phyloP scores from a whole-genome alignment of 495 filamentous ascomycete genomes.

The Penicillium paxilli region DNA sequence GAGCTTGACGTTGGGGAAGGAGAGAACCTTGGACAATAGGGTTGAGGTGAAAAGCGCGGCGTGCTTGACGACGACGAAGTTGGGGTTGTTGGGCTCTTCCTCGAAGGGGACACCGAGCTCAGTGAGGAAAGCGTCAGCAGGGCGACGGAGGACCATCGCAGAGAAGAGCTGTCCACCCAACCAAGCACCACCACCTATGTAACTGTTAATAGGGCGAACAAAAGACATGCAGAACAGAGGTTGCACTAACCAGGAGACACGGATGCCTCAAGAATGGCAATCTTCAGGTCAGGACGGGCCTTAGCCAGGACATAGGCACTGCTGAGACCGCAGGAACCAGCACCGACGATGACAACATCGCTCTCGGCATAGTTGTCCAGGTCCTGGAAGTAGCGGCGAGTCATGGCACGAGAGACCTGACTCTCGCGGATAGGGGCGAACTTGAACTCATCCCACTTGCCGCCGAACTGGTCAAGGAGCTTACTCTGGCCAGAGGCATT shows the following conservation, averaged over 20 bases:
- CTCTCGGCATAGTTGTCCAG: constrained; percentile 86
- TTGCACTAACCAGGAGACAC: constrained; percentile 65
- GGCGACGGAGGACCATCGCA: constrained; percentile 92
- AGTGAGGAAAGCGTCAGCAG: constrained; percentile 77
- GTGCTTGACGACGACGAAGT: constrained; percentile 90
- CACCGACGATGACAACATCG: constrained; percentile 89
- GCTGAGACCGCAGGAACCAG: constrained; percentile 82
- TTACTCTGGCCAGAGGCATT: constrained; percentile 45
- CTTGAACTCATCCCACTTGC: constrained; percentile 75
- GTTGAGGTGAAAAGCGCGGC: constrained; percentile 89
- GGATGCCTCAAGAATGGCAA: constrained; percentile 84
- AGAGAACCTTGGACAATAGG: constrained; percentile 73
- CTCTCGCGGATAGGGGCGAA: constrained; percentile 87
- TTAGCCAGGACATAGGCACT: constrained; percentile 82
- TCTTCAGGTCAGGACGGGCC: constrained; percentile 84
- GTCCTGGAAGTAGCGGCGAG: constrained; percentile 85
- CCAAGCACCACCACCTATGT: constrained; percentile 78
- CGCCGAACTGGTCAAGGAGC: constrained; percentile 59
- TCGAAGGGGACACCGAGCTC: constrained; percentile 85
- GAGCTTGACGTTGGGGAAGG: constrained; percentile 88
- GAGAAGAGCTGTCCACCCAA: constrained; percentile 89
- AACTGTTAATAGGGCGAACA: not conserved
- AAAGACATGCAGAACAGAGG: not conserved
- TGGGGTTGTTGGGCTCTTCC: constrained; percentile 77
- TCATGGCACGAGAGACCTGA: constrained; percentile 90